Base-by-base conservation (phyloP, 768 basidiomycete genomes). In the Suillus discolor region DNA sequence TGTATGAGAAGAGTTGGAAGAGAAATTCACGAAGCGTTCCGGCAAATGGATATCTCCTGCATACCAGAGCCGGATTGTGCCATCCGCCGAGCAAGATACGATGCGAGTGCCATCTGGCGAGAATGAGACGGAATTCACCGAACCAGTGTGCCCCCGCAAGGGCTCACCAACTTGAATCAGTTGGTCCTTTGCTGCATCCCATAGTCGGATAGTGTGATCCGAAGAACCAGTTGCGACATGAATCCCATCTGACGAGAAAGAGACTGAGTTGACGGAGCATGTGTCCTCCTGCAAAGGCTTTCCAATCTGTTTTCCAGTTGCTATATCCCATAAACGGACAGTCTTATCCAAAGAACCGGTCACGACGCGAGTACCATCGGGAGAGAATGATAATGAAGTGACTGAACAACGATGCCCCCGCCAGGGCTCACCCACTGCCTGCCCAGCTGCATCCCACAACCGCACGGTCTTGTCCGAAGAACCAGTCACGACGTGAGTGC, bases 371-470 rank as follows among this genome's bases (percentile, higher is more conserved):
- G 51, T 38, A 7, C 62, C 62, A 23, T 51, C 47, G 0, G 62
- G 45, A 23, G 62, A 62, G 62, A 62, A 62, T 34, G 62, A 62
- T 13, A 53, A 31, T 36, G 62, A 62, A 36, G 2, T 39, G 11
- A 62, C 31, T 18, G 28, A 63, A 20, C 39, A 11, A 31, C 36
- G n/a, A 36, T 57, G 53, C 12, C 53, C 47, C 39, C 38, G 4
- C 44, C 60, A 42, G 23, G 45, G 44, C 9, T 54, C n/a, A 57
- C 61, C 59, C 18, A 62, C 47, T 34, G 18, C 62, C 47, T 62
- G 15, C 25, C 68, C 68, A 20, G 54, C 62, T n/a, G 53, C 62
- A 61, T 71, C 47, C 75, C 73, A 77, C 2, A 76, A 18, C 9
- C 57, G 67, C 12, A 76, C 65, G 4, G 70, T 71, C 0, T 5